Base-by-base conservation (phyloP, 2,329 filamentous ascomycete genomes). In the Phialemoniopsis sp. region DNA sequence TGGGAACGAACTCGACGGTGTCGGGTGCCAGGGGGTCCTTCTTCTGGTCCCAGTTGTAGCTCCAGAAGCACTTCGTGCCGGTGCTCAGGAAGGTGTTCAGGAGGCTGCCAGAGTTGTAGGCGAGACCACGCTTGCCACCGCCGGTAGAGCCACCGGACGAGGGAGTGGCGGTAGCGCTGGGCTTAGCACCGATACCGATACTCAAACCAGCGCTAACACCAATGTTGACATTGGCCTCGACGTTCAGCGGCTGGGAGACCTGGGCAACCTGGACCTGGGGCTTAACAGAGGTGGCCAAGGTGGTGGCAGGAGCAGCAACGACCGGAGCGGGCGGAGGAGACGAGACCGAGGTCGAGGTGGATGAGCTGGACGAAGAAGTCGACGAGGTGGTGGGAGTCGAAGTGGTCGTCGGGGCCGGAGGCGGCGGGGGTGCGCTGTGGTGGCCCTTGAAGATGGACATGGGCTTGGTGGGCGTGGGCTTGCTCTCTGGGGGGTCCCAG, bases 21-120 rank as follows among this genome's bases (percentile, higher is more conserved):
- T 52, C 43, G 38, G 70, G 55, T 9, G 72, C 63, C 30, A 65
- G 63, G 43, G 63, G 59, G 35, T 66, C 51, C 10, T 46, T 39
- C 3, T 17, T 46, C 34, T 71, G 69, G 33, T 63, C 79, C 84
- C 84, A 88, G 74, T 86, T 86, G 72, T 85, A 85, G 35, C 64
- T 72, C 78, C 82, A 87, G 31, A 63, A 60, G 53, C 77, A 69
- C 43, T 72, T 55, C 31, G 46, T 44, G 45, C 61, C 59, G 36
- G 58, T 55, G 34, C 48, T 51, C 34, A 63, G 53, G 57, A 87
- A 81, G 46, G 60, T 51, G 39, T 66, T 61, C 56, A 74, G 71
- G 29, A 83, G 65, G 19, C 48, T 50, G 40, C 69, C 69, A 26
- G 77, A 65, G 61, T 87, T 86, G 74, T 82, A 88, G 37, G 77